Percentiles rank a stretch among this genome's conserved stretches.
Evolutionary conservation across 2,329 filamentous ascomycete genomes (phyloP).

Genomic region (Aspergillus carbonarius): DNA sequence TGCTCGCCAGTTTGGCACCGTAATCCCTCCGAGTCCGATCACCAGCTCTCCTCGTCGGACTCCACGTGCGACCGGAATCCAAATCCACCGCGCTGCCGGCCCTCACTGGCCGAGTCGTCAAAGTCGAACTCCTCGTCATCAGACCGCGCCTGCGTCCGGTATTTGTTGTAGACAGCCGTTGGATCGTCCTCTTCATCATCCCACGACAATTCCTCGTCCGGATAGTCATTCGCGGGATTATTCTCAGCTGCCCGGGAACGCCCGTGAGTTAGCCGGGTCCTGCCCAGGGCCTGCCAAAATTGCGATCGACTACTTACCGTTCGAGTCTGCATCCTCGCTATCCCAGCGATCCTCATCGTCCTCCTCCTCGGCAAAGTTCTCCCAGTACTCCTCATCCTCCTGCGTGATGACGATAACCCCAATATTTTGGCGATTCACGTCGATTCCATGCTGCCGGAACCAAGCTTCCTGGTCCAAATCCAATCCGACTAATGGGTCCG

Average conservation of each 20-base stretch:
- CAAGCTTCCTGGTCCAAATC: constrained; percentile 27
- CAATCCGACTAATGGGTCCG: constrained; percentile 34
- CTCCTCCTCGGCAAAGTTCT: constrained; percentile 55
- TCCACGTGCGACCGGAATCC: constrained; percentile 26
- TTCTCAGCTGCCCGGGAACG: constrained; percentile 43
- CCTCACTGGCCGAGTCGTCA: constrained; percentile 36
- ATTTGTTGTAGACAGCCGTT: constrained; percentile 39
- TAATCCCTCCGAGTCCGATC: constrained; percentile 3
- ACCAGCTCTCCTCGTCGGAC: constrained; percentile 28
- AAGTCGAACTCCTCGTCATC: constrained; percentile 48
- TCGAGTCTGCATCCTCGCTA: constrained; percentile 63
- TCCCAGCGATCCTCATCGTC: constrained; percentile 56
- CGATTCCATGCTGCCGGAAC: constrained; percentile 29
- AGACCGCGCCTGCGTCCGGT: constrained; percentile 40
- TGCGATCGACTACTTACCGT: constrained; percentile 43
- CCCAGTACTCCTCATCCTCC: constrained; percentile 56
- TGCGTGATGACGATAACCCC: constrained; percentile 44
- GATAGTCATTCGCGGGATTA: constrained; percentile 52
- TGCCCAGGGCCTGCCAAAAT: not conserved
- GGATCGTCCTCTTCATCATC: constrained; percentile 48
- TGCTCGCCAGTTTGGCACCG: not conserved
- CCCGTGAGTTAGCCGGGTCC: constrained; percentile 5
- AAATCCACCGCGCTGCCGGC: constrained; percentile 23
- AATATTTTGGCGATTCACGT: constrained; percentile 35
- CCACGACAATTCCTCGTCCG: constrained; percentile 50